Evolutionary conservation across 306 rosid species (phyloP).

Genomic region (Lathyrus oleraceus): DNA sequence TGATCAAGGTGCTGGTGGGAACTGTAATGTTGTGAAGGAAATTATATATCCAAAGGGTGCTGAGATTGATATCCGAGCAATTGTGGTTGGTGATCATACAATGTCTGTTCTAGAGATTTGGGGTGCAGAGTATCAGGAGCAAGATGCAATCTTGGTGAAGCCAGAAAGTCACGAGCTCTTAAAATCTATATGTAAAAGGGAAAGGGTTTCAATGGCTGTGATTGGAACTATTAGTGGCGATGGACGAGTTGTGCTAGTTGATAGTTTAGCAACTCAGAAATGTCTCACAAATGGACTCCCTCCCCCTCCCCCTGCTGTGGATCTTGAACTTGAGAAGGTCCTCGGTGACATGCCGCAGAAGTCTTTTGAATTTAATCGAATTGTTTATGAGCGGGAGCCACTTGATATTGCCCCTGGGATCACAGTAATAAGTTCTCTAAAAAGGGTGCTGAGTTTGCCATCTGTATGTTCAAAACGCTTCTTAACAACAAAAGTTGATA

Average conservation of each 20-base stretch:
- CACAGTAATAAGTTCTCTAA: conserved; percentile 63
- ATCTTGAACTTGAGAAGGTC: conserved; percentile 86
- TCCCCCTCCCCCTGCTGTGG: conserved; percentile 73
- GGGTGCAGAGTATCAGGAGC: conserved; percentile 97
- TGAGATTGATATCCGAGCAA: conserved; percentile 66
- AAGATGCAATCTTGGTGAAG: conserved; percentile 85
- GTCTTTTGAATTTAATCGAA: conserved; percentile 61
- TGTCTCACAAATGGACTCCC: conserved; percentile 57
- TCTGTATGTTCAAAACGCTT: conserved; percentile 82
- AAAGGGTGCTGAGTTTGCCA: conserved; percentile 80
- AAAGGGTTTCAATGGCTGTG: conserved; percentile 90
- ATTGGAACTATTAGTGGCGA: conserved; percentile 76
- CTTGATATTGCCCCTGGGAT: conserved; percentile 78
- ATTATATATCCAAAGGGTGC: conserved; percentile 85
- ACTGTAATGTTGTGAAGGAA: conserved; percentile 90
- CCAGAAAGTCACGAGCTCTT: conserved; percentile 68
- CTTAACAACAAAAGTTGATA: conserved; percentile 75
- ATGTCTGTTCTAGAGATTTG: conserved; percentile 94
- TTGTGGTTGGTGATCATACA: conserved; percentile 86
- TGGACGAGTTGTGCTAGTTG: conserved; percentile 74
- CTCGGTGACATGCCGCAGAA: conserved; percentile 95
- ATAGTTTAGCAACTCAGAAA: conserved; percentile 58
- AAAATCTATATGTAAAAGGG: conserved; percentile 73
- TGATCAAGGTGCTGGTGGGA: conserved; percentile 97
- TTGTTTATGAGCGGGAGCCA: conserved; percentile 57